phyloP scores from a whole-genome alignment of 441 rosid species.

The Geranium incanum region DNA sequence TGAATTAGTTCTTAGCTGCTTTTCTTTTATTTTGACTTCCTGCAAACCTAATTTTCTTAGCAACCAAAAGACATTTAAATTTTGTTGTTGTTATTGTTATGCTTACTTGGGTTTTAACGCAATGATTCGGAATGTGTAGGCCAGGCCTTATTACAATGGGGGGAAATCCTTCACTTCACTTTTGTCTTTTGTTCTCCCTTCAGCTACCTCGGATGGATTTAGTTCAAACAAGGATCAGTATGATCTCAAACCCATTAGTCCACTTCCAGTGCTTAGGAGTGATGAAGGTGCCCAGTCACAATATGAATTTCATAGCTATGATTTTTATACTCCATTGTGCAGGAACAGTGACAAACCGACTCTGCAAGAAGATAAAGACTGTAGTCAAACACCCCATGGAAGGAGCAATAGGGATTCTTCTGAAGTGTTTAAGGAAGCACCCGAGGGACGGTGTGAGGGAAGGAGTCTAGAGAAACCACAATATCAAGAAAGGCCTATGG shows the following conservation, averaged over 20 bases:
- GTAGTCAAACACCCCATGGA: slow-evolving; percentile 21
- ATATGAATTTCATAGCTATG: slow-evolving; percentile 24
- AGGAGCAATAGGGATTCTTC: slow-evolving; percentile 35
- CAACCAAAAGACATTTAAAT: too few relatives aligned
- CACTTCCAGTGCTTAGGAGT: slow-evolving; percentile 30
- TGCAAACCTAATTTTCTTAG: too few relatives aligned
- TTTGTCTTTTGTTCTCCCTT: slow-evolving; percentile 41
- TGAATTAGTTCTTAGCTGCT: too few relatives aligned
- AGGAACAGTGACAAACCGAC: slow-evolving; percentile 21
- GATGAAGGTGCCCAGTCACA: slow-evolving; percentile 30
- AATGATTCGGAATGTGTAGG: slow-evolving; percentile 52
- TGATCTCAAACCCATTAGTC: slow-evolving; percentile 27
- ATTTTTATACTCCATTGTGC: slow-evolving; percentile 22
- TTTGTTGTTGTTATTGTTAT: background rate
- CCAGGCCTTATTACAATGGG: slow-evolving; percentile 37
- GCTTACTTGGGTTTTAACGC: background rate
- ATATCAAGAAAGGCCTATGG: slow-evolving; percentile 30
- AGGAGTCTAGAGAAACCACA: background rate
- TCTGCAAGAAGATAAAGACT: slow-evolving; percentile 20
- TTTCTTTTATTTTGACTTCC: too few relatives aligned
- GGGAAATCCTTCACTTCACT: slow-evolving; percentile 44
- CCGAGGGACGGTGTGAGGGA: slow-evolving; percentile 25
- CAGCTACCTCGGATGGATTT: slow-evolving; percentile 32
- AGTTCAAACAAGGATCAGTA: slow-evolving; percentile 30
- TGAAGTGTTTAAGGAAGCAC: slow-evolving; percentile 42